Evolutionary conservation across 805 yeast species (phyloP).

Genomic region (Priceomyces medius): DNA sequence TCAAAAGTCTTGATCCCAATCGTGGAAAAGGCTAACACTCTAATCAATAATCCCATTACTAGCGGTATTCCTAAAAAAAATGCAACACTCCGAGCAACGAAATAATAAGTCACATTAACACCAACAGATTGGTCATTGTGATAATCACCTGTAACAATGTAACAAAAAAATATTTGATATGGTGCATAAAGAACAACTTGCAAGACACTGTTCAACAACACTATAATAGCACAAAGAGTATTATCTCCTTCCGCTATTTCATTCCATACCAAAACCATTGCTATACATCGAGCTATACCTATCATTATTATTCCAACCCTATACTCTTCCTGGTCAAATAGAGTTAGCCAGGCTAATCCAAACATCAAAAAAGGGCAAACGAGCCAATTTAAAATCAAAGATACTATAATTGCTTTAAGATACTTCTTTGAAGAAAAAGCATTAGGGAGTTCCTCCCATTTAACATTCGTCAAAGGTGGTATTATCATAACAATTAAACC

Average conservation of each 20-base stretch:
- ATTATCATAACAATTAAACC: slow-evolving; percentile 58
- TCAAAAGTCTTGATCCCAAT: slow-evolving; percentile 35
- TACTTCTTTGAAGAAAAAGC: slow-evolving; percentile 14
- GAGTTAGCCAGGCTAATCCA: slow-evolving; percentile 52
- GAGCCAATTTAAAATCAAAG: slow-evolving; percentile 53
- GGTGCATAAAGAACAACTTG: slow-evolving; percentile 57
- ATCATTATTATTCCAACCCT: slow-evolving; percentile 58
- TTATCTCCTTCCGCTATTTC: slow-evolving; percentile 53
- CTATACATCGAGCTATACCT: slow-evolving; percentile 60
- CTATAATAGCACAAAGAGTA: slow-evolving; percentile 51
- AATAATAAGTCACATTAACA: slow-evolving; percentile 26
- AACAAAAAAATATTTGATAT: slow-evolving; percentile 46
- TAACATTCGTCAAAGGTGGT: slow-evolving; percentile 55
- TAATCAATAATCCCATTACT: slow-evolving; percentile 42
- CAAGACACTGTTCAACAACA: slow-evolving; percentile 48
- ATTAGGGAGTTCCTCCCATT: slow-evolving; percentile 43
- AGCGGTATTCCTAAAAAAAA: slow-evolving; percentile 56
- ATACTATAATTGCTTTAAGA: slow-evolving; percentile 30
- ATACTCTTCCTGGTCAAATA: slow-evolving; percentile 48
- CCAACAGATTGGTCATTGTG: slow-evolving; percentile 6
- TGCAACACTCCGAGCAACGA: slow-evolving; percentile 50
- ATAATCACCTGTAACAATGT: slow-evolving; percentile 37
- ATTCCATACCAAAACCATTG: slow-evolving; percentile 63
- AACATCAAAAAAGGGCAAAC: slow-evolving; percentile 57
- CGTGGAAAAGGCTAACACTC: slow-evolving; percentile 25